Base-by-base conservation (phyloP, 2,329 filamentous ascomycete genomes). In the Fusarium virguliforme region DNA sequence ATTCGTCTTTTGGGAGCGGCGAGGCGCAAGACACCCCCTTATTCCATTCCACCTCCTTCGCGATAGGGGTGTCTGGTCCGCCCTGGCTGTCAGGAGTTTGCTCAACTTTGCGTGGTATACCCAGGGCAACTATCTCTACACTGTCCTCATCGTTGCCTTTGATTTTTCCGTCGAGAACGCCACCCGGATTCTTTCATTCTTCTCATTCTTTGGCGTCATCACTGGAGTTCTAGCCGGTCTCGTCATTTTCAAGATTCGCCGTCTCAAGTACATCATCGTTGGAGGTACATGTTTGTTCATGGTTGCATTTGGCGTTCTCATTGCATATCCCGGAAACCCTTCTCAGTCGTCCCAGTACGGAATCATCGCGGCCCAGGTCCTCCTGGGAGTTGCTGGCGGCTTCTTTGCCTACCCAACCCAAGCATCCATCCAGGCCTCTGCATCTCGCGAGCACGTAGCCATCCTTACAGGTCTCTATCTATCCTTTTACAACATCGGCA, bases 41-140 rank as follows among this genome's bases (percentile, higher is more conserved):
- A 77, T 90, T 1, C 89, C 88, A 0, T 89, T 90, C 75, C 77
- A 85, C 71, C 81, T 90, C 0, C 79, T 91, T 24, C 85, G 83
- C 64, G 87, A 91, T 65, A 85, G 89, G n/a, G 85, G 85, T 0
- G 87, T 91, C 1, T 91, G 88, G 88, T 87, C 85, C 2, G 86
- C 88, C 0, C 78, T 91, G 9, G 87, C 86, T 0, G 87, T 91
- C 46, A 84, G 83, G 3, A 79, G 80, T 62, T 74, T 85, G 60
- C 80, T 87, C 48, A 87, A 85, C 74, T 83, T 86, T 64, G 81
- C 84, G 3, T 90, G 87, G 87, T 85, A 84, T 55, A 81, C 88
- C 22, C 88, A 90, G 74, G 87, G 85, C 37, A 87, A 89, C 72
- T 90, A 87, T 71, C 80, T 91, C 0, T 90, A 86, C 74, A 89